Percentiles rank a stretch among this genome's conserved stretches.
phyloP scores from a whole-genome alignment of 345 rosid species.

The Ceriops zippeliana region DNA sequence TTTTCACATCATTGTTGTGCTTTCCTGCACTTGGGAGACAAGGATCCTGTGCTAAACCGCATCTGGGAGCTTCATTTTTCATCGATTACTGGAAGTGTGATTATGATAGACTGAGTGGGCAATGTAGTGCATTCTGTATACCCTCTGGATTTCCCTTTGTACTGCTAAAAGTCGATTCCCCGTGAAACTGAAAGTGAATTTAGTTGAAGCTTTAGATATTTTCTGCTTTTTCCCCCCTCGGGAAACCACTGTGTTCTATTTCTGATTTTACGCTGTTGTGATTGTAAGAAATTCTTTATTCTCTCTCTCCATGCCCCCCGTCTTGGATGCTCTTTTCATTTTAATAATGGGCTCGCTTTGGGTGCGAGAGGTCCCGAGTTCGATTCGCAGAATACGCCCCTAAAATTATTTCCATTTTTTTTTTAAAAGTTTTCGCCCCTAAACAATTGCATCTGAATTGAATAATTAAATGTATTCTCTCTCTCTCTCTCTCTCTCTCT shows the following conservation, averaged over 20 bases:
- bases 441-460: too few relatives aligned
- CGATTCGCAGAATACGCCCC: conserved; percentile 47
- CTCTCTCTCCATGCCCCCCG: too few relatives aligned
- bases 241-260: too few relatives aligned
- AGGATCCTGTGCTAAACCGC: conserved; percentile 7
- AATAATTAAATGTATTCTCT: too few relatives aligned
- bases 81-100: conserved; percentile 27
- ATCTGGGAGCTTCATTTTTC: conserved; percentile 50
- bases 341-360: conserved; percentile 53
- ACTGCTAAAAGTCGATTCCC: conserved; percentile 2
- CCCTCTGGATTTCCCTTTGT: not conserved
- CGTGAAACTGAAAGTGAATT: conserved; percentile 5
- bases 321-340: too few relatives aligned
- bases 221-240: not conserved
- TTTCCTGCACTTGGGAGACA: conserved; percentile 21
- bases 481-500: too few relatives aligned
- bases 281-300: too few relatives aligned
- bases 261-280: too few relatives aligned
- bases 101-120: conserved; percentile 25
- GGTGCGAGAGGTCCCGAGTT: conserved; percentile 79
- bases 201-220: not conserved
- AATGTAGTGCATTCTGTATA: conserved; percentile 1
- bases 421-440: too few relatives aligned
- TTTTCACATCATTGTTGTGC: conserved; percentile 67
- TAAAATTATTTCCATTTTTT: too few relatives aligned